Percentiles rank a stretch among this genome's conserved stretches.
Evolutionary conservation across 768 basidiomycete species (phyloP).

Genomic region (Lentinula sp.): DNA sequence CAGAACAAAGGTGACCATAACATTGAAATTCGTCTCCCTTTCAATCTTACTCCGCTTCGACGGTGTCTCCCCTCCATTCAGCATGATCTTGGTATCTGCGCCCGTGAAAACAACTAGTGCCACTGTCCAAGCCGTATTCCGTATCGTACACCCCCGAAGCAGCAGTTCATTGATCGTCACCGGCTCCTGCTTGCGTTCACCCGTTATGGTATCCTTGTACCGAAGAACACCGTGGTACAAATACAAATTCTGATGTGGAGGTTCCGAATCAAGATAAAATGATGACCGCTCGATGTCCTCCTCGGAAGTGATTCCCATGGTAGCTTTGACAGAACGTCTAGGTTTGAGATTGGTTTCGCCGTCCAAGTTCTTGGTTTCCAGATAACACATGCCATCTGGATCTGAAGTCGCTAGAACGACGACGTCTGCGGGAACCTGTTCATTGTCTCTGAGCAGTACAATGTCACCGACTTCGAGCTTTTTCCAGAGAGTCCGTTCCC

Average conservation of each 20-base stretch:
- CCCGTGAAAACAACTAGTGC: constrained; percentile 94
- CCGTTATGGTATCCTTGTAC: constrained; percentile 51
- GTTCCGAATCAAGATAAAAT: constrained; percentile 89
- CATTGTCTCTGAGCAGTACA: constrained; percentile 85
- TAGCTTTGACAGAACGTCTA: constrained; percentile 70
- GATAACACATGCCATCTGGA: constrained; percentile 85
- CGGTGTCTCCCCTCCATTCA: constrained; percentile 89
- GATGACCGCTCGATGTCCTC: constrained; percentile 85
- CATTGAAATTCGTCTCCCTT: constrained; percentile 97
- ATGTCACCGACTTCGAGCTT: constrained; percentile 98
- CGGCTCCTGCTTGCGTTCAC: constrained; percentile 55
- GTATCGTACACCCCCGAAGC: constrained; percentile 82
- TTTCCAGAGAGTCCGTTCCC: constrained; percentile 98
- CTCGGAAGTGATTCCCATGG: constrained; percentile 70
- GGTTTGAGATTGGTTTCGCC: constrained; percentile 97
- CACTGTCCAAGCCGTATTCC: constrained; percentile 91
- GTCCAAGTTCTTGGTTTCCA: constrained; percentile 98
- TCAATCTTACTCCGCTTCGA: constrained; percentile 98
- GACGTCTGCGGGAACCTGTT: constrained; percentile 95
- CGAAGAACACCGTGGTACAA: constrained; percentile 81
- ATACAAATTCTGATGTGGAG: constrained; percentile 91
- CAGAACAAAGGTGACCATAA: constrained; percentile 86
- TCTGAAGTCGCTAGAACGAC: constrained; percentile 90
- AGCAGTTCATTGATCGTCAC: constrained; percentile 91
- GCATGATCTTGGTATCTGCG: constrained; percentile 86